Conservation (phyloP, 176 grass and related monocot genomes). For the sorghum (Sorghum bicolor) region Sorghum_bicolor_NCBIv3 NC_012875.2:57780001-57780500, state of each 20-base stretch:
- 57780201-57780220: constrained; percentile 80
- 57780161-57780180: constrained; percentile 85
- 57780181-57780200: constrained; percentile 83
- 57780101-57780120: constrained; percentile 88
- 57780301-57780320: constrained; percentile 73
- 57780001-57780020: constrained; percentile 90
- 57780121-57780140: constrained; percentile 97
- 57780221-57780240: constrained; percentile 59
- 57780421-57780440: neutral
- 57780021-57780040: constrained; percentile 96
- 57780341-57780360: constrained; percentile 82
- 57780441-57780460: constrained; percentile 16
- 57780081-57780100: constrained; percentile 78
- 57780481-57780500: neutral
- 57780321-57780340: constrained; percentile 68
- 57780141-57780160: constrained; percentile 83
- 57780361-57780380: constrained; percentile 96
- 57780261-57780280: constrained; percentile 51
- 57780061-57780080: constrained; percentile 88
- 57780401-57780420: constrained; percentile 69
- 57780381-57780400: constrained; percentile 91
- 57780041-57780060: constrained; percentile 92
- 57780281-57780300: constrained; percentile 68
- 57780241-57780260: constrained; percentile 73
- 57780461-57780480: neutral